Base-by-base conservation (phyloP, 2,329 filamentous ascomycete genomes). In the Ceratocystis papillata region DNA sequence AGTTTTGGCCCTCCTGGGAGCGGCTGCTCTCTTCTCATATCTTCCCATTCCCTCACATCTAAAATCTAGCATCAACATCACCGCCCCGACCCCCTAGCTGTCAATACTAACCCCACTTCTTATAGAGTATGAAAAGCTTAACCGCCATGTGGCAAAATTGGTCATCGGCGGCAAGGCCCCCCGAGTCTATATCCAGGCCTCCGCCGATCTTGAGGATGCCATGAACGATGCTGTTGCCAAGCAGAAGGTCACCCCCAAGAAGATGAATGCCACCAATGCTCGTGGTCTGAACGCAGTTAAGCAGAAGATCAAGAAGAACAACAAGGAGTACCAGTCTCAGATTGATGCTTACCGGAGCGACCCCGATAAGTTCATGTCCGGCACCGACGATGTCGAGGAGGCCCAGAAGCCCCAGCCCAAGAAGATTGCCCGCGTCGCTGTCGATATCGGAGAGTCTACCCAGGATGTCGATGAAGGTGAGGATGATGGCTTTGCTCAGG, bases 291-390 rank as follows among this genome's bases (percentile, higher is more conserved):
- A 97, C 76, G 90, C 92, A 69, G 89, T 97, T 74, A 96, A 96
- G 80, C 94, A 99, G 77, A 92, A 92, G 79, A 90, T 99, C 80
- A 92, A 93, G 85, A 97, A 96, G 84, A 93, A 93, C 79, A 96
- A 93, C 83, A 95, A 96, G 79, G 93, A 97, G 70, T 93, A 93
- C 78, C 85, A 90, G 73, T 80, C 83, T 69, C 89, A 96, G 74
- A 87, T 99, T 72, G 90, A 96, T 71, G 83, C 87, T 70, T 99
- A 93, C 80, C 83, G 89, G 71, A 87, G 84, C 69, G 85, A 96
- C 76, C 90, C 93, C 76, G 90, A 93, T 70, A 86, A 79, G 20
- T 97, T 87, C 78, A 91, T 96, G 89, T 86, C 88, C 75, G 89
- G 89, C 57, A 86, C 91, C 25, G 87, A 90, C 64, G 88, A 92